Conservation (phyloP, 179 eudicot species). For the Heliamphora pulchella region DNA sequence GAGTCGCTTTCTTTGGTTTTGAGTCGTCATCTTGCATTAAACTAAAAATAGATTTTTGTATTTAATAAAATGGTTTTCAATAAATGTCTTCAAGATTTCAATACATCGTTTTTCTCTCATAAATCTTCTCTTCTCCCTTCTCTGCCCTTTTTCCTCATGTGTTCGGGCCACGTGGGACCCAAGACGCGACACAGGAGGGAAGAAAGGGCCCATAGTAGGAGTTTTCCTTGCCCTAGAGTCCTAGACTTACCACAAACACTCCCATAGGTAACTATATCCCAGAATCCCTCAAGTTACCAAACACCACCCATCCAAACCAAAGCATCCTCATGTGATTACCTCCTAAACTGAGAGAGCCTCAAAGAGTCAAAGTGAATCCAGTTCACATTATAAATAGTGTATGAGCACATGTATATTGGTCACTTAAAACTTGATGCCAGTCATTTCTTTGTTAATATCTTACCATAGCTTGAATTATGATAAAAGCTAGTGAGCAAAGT, state of each 20-base stretch:
- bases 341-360: background rate
- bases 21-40: too few species aligned
- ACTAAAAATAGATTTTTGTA: too few species aligned
- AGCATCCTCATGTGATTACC: background rate
- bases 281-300: background rate
- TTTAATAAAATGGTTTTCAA: too few species aligned
- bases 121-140: too few species aligned
- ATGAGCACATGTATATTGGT: background rate
- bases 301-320: background rate
- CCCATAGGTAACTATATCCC: background rate
- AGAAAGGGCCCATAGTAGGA: background rate
- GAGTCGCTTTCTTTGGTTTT: too few species aligned
- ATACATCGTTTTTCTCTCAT: too few species aligned
- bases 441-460: background rate
- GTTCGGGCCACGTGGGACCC: too few species aligned
- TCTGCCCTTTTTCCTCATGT: too few species aligned
- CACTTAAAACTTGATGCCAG: background rate
- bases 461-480: background rate
- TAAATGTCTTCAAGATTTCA: too few species aligned
- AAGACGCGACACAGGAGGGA: too few species aligned
- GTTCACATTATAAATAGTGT: background rate
- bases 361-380: background rate
- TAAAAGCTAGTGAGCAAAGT: background rate
- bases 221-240: background rate
- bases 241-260: background rate